Conservation (phyloP, 1,284 basidiomycete species). For the Leccinum fallax region DNA sequence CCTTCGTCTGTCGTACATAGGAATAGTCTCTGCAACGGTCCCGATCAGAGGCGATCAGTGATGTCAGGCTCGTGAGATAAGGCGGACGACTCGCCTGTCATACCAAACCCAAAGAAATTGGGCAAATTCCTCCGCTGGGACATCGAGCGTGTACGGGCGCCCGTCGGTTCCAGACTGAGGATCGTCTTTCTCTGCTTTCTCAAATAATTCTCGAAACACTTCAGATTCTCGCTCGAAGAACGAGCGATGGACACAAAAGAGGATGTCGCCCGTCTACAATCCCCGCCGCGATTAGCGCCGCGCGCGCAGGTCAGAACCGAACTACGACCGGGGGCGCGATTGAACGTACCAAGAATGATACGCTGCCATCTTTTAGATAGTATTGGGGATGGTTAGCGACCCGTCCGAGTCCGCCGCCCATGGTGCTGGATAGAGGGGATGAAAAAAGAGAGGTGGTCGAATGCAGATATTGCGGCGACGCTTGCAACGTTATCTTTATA, state of each 20-base stretch:
- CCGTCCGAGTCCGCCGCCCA: constrained; percentile 19
- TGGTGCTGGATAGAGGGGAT: not conserved
- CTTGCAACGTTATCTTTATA: constrained; percentile 28
- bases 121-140: constrained; percentile 52
- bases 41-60: not conserved
- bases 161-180: constrained; percentile 40
- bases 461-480: not conserved
- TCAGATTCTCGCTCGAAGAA: constrained; percentile 68
- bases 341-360: constrained; percentile 25
- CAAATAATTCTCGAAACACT: constrained; percentile 50
- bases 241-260: constrained; percentile 61
- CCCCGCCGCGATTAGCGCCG: not conserved
- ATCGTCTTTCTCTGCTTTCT: constrained; percentile 34
- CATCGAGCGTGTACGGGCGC: constrained; percentile 53
- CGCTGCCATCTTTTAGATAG: constrained; percentile 24
- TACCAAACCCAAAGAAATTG: constrained; percentile 67
- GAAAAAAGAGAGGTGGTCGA: not conserved
- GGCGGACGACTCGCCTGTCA: constrained; percentile 47
- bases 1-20: constrained; percentile 12
- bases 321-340: not conserved
- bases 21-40: constrained; percentile 28
- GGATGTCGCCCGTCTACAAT: constrained; percentile 46
- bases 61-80: not conserved
- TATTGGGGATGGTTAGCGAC: constrained; percentile 6
- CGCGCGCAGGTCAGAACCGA: constrained; percentile 3